Evolutionary conservation across 805 yeast species (phyloP).

Genomic region (Metahyphopichia silvanorum): DNA sequence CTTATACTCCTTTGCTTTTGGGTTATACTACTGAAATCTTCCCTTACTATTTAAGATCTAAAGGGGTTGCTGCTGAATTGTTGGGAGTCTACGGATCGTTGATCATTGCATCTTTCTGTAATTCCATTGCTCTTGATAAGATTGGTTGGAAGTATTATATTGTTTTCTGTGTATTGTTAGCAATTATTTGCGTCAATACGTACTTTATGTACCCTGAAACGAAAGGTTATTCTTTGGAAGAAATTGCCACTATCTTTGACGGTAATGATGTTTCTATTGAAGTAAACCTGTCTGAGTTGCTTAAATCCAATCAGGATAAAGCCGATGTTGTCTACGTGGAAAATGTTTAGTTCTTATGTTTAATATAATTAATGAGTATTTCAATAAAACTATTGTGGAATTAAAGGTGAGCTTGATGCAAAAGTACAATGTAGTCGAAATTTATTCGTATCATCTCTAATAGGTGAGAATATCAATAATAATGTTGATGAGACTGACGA

Average conservation of each 20-base stretch:
- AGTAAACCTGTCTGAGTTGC: neutral
- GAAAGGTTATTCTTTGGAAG: constrained; percentile 32
- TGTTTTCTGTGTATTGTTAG: constrained; percentile 26
- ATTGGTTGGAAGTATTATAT: constrained; percentile 34
- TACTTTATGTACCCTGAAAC: constrained; percentile 27
- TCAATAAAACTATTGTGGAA: neutral
- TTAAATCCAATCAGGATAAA: neutral
- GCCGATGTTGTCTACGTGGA: neutral
- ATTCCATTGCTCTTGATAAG: constrained; percentile 27
- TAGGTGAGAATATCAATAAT: constrained; percentile 51
- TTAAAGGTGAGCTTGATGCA: neutral
- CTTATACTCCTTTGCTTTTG: constrained; percentile 26
- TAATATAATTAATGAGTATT: neutral
- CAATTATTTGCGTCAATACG: constrained; percentile 18
- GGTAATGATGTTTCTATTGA: constrained; percentile 4
- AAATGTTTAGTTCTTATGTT: neutral
- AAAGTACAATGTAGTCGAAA: neutral
- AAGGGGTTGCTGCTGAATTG: constrained; percentile 24
- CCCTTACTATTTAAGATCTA: constrained; percentile 30
- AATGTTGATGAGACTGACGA: constrained; percentile 83
- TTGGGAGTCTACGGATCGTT: constrained; percentile 10
- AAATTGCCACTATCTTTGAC: constrained; percentile 30
- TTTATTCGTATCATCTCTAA: constrained; percentile 4
- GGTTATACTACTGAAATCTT: constrained; percentile 29
- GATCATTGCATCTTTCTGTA: constrained; percentile 14